Conservation (phyloP, 768 basidiomycete species). For the Boletales sp. region DNA sequence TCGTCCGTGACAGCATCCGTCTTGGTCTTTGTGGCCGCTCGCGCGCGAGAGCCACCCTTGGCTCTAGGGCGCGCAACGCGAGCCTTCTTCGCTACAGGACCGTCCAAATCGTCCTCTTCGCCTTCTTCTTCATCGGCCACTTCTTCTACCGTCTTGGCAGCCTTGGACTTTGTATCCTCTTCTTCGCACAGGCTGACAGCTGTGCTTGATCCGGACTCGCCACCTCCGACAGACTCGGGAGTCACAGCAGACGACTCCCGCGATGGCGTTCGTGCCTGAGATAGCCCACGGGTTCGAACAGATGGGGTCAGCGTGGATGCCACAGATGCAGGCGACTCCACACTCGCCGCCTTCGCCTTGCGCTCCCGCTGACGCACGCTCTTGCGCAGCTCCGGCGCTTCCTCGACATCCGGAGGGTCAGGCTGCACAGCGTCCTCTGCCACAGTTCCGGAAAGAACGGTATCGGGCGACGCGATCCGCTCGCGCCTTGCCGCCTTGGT, state of each 20-base stretch:
- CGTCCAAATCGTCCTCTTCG: conserved; percentile 11
- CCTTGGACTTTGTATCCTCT: conserved; percentile 22
- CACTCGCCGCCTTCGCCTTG: conserved; percentile 16
- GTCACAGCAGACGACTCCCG: conserved; percentile 20
- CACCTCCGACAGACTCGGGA: conserved; percentile 26
- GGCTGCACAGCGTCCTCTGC: conserved; percentile 10
- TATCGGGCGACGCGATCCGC: conserved; percentile 15
- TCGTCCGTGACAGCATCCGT: conserved; percentile 8
- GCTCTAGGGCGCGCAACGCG: conserved; percentile 20
- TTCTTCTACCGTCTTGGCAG: conserved; percentile 10
- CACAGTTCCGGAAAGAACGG: background rate
- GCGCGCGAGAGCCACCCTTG: conserved; percentile 20
- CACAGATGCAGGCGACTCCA: conserved; percentile 25
- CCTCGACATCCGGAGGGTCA: conserved; percentile 17
- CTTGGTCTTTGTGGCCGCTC: conserved; percentile 15
- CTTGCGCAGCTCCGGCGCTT: conserved; percentile 23
- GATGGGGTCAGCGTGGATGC: conserved; percentile 30
- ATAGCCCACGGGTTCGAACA: conserved; percentile 17
- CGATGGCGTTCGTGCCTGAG: conserved; percentile 20
- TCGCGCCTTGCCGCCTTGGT: conserved; percentile 22
- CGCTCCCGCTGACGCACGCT: conserved; percentile 30
- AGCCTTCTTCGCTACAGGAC: conserved; percentile 16
- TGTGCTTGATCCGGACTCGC: conserved; percentile 31
- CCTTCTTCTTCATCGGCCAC: conserved; percentile 11
- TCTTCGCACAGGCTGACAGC: conserved; percentile 31